phyloP scores from a whole-genome alignment of 306 rosid genomes.

The Cajanus cajan region DNA sequence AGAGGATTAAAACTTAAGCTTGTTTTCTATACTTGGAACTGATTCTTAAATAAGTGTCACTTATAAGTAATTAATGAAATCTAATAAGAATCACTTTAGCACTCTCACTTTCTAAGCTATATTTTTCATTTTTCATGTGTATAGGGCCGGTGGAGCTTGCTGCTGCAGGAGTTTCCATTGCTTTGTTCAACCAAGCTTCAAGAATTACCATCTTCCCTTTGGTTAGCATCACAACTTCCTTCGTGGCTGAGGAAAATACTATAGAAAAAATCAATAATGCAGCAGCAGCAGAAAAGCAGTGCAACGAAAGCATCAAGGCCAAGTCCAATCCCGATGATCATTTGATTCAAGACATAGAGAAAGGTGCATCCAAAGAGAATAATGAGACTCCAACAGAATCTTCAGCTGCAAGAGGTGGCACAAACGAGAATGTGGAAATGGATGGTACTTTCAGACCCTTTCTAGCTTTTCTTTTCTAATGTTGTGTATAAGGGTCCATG shows the following conservation, averaged over 20 bases:
- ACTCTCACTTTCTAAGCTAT: background rate
- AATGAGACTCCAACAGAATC: constrained; percentile 13
- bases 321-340: constrained; percentile 36
- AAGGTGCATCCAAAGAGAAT: constrained; percentile 37
- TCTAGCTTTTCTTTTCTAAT: background rate
- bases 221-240: constrained; percentile 93
- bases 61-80: background rate
- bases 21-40: background rate
- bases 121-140: background rate
- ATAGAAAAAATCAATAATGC: constrained; percentile 30
- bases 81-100: background rate
- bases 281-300: constrained; percentile 40
- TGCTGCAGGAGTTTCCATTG: constrained; percentile 92
- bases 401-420: constrained; percentile 10
- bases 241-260: constrained; percentile 96
- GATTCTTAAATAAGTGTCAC: background rate
- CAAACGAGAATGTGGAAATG: constrained; percentile 29
- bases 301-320: constrained; percentile 31
- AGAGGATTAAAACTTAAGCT: background rate
- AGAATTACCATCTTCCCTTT: constrained; percentile 92
- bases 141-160: constrained; percentile 94
- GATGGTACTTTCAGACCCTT: constrained; percentile 30
- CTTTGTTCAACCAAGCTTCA: constrained; percentile 93
- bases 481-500: background rate
- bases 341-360: constrained; percentile 52